phyloP scores from a whole-genome alignment of 2,329 filamentous ascomycete genomes.

The Botryotinia calthae region DNA sequence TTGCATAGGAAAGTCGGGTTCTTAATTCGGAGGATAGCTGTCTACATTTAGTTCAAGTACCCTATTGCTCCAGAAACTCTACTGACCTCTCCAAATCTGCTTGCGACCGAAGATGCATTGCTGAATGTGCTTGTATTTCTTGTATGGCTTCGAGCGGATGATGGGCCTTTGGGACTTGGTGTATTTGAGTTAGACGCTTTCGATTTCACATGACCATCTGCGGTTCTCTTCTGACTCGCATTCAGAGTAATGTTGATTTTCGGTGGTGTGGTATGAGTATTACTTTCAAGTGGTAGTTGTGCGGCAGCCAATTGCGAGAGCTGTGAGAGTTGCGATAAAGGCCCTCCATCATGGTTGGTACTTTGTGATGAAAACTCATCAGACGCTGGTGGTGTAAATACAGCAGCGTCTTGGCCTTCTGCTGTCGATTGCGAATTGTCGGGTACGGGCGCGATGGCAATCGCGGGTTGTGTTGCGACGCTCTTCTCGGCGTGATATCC shows the following conservation, averaged over 20 bases:
- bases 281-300: constrained; percentile 41
- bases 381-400: constrained; percentile 41
- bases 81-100: constrained; percentile 73
- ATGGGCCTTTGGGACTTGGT: constrained; percentile 34
- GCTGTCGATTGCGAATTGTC: constrained; percentile 48
- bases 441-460: constrained; percentile 35
- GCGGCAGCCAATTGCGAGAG: constrained; percentile 55
- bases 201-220: constrained; percentile 70
- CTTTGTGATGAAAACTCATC: constrained; percentile 41
- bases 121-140: constrained; percentile 70
- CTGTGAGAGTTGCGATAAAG: constrained; percentile 53
- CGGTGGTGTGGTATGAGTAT: constrained; percentile 27
- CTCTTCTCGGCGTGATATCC: neutral
- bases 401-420: constrained; percentile 42
- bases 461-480: constrained; percentile 7
- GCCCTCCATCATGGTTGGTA: constrained; percentile 48
- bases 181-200: constrained; percentile 48
- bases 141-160: constrained; percentile 53
- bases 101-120: constrained; percentile 57
- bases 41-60: constrained; percentile 26
- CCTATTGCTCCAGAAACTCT: constrained; percentile 8
- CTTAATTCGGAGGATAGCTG: constrained; percentile 61
- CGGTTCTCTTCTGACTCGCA: constrained; percentile 67
- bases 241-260: constrained; percentile 29
- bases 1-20: constrained; percentile 84